A percentile compares a stretch with the other conserved stretches of the same genome.
These are phyloP conservation scores for Diaporthe vexans DNA, from an alignment of 2,329 filamentous ascomycete species.

Conservation along the genomic window DNA sequence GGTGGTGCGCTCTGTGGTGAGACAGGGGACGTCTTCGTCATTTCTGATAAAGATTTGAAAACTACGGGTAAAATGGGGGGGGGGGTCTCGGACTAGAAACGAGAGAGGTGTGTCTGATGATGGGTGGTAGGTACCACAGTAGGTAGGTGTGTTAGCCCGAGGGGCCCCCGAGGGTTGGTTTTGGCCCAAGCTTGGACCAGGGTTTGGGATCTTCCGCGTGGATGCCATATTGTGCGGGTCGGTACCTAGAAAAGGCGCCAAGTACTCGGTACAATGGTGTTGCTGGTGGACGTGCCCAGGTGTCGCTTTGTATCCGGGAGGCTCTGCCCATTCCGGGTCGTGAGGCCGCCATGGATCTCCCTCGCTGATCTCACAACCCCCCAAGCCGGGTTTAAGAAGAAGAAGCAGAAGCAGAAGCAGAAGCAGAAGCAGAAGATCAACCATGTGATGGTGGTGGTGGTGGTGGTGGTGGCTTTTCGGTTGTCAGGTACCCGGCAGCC, in stretches of 20 bases:
- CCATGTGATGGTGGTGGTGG: too few species aligned
- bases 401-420: slow-evolving; percentile 4
- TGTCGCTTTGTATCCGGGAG: not conserved
- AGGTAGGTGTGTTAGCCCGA: not conserved
- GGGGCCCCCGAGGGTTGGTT: not conserved
- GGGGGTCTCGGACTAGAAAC: slow-evolving; percentile 17
- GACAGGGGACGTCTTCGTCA: slow-evolving; percentile 13
- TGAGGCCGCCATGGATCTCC: slow-evolving; percentile 12
- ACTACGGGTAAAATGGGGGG: slow-evolving; percentile 25
- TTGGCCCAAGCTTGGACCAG: slow-evolving; percentile 31
- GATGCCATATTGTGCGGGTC: slow-evolving; percentile 32
- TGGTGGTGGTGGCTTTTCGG: slow-evolving; percentile 16
- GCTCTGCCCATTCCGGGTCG: slow-evolving; percentile 10
- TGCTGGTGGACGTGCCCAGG: slow-evolving; percentile 15
- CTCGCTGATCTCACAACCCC: slow-evolving; percentile 23
- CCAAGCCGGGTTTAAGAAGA: slow-evolving; percentile 11
- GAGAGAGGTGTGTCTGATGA: slow-evolving; percentile 25
- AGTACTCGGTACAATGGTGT: not conserved
- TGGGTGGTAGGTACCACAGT: not conserved
- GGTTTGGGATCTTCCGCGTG: slow-evolving; percentile 31
- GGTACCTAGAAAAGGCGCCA: not conserved
- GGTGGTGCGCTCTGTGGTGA: slow-evolving; percentile 14
- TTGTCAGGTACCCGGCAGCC: slow-evolving; percentile 22
- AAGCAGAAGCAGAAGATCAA: not conserved
- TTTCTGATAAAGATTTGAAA: slow-evolving; percentile 23